Evolutionary conservation across 2,329 filamentous ascomycete species (phyloP), one percentile per base, ranked within the genome.

Genomic region (Elsinoe fawcettii): DNA sequence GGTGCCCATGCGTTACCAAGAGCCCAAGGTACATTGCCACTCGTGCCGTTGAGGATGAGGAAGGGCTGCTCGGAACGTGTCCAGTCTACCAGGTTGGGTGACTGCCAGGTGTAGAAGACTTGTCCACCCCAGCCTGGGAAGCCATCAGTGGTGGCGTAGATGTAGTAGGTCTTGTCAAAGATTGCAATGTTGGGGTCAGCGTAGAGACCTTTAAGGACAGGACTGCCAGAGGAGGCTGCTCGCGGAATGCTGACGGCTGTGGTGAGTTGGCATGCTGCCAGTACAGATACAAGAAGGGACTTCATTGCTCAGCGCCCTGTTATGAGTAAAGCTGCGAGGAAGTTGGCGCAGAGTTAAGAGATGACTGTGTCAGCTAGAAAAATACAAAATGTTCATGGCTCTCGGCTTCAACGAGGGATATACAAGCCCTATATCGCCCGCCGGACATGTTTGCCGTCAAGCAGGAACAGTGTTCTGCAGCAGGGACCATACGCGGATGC

Each of bases 91-190:
- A 78, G 69, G 56, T 78, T 69, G 2, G 62, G 60, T 0, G 75
- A 77, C 57, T 73, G 74, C 76, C 76, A 78, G 49, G 69, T 69
- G 61, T 75, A 77, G 60, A 78, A 78, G n/a, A 68, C 66, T 30
- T 77, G 70, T 3, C 74, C 74, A 0, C 74, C 69, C 76, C 76
- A 78, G 30, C 71, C 69, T 1, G 69, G 55, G 47, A 70, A 71
- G 11, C 76, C 75, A 51, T 78, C 76, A 0, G 74, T 75, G 0
- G 76, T 79, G 1, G 70, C 68, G 58, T 76, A 78, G 43, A 78
- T 71, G 64, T 78, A 78, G 60, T 75, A 78, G 3, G 69, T 71
- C 16, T 72, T 66, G 54, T 70, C 67, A 56, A 74, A 75, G 14
- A 74, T 67, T 16, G 67, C 73, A 22, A 77, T 74, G 63, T 78